Evolutionary conservation across 495 filamentous ascomycete genomes (phyloP).

Genomic region (Evansstolkia leycettana): DNA sequence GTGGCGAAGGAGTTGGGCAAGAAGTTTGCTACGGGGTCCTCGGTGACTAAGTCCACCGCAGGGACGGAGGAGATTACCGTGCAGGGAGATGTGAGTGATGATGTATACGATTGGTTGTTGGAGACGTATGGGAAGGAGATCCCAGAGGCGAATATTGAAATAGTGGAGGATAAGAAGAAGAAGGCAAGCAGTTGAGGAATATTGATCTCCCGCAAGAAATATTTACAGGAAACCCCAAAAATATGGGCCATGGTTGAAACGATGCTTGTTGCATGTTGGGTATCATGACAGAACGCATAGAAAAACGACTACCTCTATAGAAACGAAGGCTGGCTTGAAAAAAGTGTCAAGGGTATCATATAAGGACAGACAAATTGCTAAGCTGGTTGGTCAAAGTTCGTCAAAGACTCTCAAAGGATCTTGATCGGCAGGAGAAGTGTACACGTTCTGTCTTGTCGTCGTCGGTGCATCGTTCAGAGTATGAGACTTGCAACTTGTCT

Average conservation of each 20-base stretch:
- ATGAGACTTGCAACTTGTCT: constrained; percentile 6
- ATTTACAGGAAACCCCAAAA: neutral
- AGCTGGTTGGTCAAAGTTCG: constrained; percentile 16
- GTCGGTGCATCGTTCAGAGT: constrained; percentile 2
- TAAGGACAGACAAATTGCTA: constrained; percentile 1
- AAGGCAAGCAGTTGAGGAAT: constrained; percentile 32
- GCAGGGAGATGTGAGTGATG: constrained; percentile 91
- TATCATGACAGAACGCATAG: constrained; percentile 17
- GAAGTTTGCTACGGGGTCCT: constrained; percentile 76
- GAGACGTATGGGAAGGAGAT: constrained; percentile 73
- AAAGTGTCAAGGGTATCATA: neutral
- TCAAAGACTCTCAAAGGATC: constrained; percentile 23
- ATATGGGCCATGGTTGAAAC: too few species aligned
- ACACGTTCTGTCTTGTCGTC: constrained; percentile 1
- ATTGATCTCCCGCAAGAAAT: constrained; percentile 1
- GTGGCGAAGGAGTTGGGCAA: constrained; percentile 40
- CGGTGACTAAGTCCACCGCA: constrained; percentile 74
- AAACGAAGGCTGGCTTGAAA: constrained; percentile 1
- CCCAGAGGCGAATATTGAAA: constrained; percentile 87
- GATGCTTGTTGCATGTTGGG: constrained; percentile 9
- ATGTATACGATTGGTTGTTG: constrained; percentile 79
- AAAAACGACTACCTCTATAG: constrained; percentile 1
- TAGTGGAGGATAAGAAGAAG: constrained; percentile 82
- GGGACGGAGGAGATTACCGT: constrained; percentile 95
- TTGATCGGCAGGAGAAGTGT: constrained; percentile 7